Percentiles rank a stretch among this genome's conserved stretches.
Evolutionary conservation across 1,284 basidiomycete species (phyloP).

Genomic region (Cryptococcus sp.): DNA sequence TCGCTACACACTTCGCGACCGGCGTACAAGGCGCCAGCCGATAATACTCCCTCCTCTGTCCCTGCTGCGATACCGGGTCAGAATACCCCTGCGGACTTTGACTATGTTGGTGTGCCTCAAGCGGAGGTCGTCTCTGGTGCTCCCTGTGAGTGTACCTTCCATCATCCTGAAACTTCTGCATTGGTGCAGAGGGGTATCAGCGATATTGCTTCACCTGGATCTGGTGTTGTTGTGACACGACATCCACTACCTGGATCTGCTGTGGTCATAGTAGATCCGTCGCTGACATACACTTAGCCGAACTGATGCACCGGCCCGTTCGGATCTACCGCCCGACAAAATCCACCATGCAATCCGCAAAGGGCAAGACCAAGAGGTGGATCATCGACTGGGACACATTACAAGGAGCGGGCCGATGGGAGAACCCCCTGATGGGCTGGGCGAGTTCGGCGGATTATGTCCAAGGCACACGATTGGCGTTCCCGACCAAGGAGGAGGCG

Average conservation of each 20-base stretch:
- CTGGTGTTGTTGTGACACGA: background rate
- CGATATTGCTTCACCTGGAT: no score
- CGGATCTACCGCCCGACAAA: slow-evolving; percentile 92
- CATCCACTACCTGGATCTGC: background rate
- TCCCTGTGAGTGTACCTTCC: slow-evolving; percentile 37
- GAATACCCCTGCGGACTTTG: slow-evolving; percentile 14
- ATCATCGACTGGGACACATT: slow-evolving; percentile 93
- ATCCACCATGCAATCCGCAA: slow-evolving; percentile 93
- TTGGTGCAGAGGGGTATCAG: no score
- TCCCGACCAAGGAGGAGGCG: slow-evolving; percentile 88
- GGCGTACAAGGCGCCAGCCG: slow-evolving; percentile 9
- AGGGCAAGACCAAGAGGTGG: slow-evolving; percentile 85
- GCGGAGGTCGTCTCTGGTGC: slow-evolving; percentile 53
- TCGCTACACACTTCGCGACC: slow-evolving; percentile 12
- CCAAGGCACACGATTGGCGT: slow-evolving; percentile 86
- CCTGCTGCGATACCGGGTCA: slow-evolving; percentile 8
- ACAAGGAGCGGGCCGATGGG: slow-evolving; percentile 88
- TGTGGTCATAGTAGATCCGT: background rate
- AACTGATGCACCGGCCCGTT: slow-evolving; percentile 83
- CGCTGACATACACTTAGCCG: slow-evolving; percentile 57
- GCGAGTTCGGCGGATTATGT: slow-evolving; percentile 95
- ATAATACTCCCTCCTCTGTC: slow-evolving; percentile 8
- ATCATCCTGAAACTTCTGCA: no score
- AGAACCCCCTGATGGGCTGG: slow-evolving; percentile 99
- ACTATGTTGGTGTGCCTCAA: slow-evolving; percentile 11